Base-by-base conservation (phyloP, 768 basidiomycete genomes). In the Suillus paluster region DNA sequence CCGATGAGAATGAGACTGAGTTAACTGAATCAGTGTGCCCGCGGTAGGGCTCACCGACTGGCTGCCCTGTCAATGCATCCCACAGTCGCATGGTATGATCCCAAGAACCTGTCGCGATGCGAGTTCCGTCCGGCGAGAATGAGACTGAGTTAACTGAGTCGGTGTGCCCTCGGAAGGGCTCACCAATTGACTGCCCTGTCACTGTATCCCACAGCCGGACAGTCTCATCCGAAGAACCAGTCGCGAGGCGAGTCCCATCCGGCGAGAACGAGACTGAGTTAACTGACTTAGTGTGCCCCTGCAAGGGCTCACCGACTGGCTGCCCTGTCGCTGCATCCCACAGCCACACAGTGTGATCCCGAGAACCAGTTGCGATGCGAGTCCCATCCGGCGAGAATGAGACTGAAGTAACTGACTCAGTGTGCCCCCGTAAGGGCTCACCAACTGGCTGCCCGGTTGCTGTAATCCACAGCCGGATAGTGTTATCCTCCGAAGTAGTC, bases 1-100 rank as follows among this genome's bases (percentile, higher is more conserved):
- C 57, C 5, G 41, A 19, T 1, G 57, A 58, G 57, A 58, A 58
- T 15, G 57, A 58, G 27, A 30, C 41, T 44, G 57, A 58, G 27
- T 19, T 33, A 8, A 44, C 14, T 4, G 12, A 11, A 11, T 5
- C 7, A 4, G 41, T 58, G 23, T 58, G 57, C n/a, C 57, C 41
- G n/a, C 21, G 34, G 12, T 11, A 58, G 17, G 36, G 34, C 14
- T 25, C 23, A 6, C 56, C 23, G 21, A 57, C 14, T 33, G 19
- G 23, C 21, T 23, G 12, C 21, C 23, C 25, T 14, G 9, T 57
- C 3, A 27, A 23, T 42, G 41, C 14, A 57, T 57, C 17, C 56
- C 56, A 57, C 21, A 57, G 7, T 33, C 21, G 25, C 11, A 57
- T 7, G 44, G 56, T 57, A 3, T 9, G 1, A 17, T 57, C 56